Evolutionary conservation across 192 early-diverging fungal species (phyloP).

Genomic region (Coemansia sp.): DNA sequence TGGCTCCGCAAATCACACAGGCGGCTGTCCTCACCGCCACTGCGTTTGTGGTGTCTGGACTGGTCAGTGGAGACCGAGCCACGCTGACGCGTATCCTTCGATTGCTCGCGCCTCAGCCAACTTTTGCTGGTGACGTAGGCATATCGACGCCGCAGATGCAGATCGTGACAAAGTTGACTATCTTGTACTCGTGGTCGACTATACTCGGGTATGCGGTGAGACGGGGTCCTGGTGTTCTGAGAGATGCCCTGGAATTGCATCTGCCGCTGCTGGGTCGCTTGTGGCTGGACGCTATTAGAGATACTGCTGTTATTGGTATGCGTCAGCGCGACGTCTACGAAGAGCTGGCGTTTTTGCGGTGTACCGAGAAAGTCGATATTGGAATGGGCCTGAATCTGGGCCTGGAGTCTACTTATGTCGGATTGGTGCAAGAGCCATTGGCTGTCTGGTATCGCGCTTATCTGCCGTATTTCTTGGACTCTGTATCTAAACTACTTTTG

Average conservation of each 20-base stretch:
- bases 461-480: constrained; percentile 22
- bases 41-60: constrained; percentile 34
- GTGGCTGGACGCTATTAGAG: constrained; percentile 43
- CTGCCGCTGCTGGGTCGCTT: constrained; percentile 19
- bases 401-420: constrained; percentile 35
- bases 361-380: neutral
- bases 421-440: constrained; percentile 18
- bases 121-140: neutral
- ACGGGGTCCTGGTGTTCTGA: neutral
- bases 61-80: constrained; percentile 19
- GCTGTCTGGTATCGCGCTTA: constrained; percentile 25
- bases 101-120: constrained; percentile 37
- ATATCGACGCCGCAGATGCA: constrained; percentile 22
- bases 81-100: constrained; percentile 33
- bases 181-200: constrained; percentile 32
- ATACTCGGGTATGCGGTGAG: constrained; percentile 11
- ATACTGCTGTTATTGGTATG: constrained; percentile 30
- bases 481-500: constrained; percentile 16
- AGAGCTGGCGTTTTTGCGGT: constrained; percentile 7
- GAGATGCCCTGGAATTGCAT: constrained; percentile 27
- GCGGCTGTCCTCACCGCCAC: constrained; percentile 33
- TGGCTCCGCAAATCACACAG: constrained; percentile 3
- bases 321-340: constrained; percentile 12
- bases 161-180: constrained; percentile 18
- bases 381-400: constrained; percentile 35